These are phyloP conservation scores for Pseudogymnoascus sp. DNA, from an alignment of 2,329 filamentous ascomycete genomes.

Conservation along the genomic window DNA sequence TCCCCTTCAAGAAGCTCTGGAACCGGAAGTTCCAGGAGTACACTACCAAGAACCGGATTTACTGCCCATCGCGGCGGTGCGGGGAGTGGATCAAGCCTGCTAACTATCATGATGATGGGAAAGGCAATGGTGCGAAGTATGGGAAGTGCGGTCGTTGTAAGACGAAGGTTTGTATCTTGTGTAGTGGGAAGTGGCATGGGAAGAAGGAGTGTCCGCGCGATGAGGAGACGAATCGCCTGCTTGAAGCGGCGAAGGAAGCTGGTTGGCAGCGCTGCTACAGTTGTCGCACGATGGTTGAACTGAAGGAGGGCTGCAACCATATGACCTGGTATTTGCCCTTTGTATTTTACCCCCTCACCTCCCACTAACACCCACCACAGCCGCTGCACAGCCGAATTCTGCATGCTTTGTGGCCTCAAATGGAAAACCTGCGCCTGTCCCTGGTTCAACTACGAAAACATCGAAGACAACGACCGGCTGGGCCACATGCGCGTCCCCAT, in stretches of 20 bases:
- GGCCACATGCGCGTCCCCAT: slow-evolving; percentile 43
- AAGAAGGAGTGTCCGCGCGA: slow-evolving; percentile 63
- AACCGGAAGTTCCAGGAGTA: slow-evolving; percentile 74
- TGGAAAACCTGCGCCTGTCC: slow-evolving; percentile 82
- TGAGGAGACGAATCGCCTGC: slow-evolving; percentile 54
- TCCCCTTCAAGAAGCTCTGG: slow-evolving; percentile 69
- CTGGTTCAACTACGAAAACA: slow-evolving; percentile 60
- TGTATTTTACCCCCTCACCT: neutral
- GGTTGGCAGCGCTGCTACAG: slow-evolving; percentile 71
- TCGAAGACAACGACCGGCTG: slow-evolving; percentile 47
- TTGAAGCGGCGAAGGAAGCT: slow-evolving; percentile 56
- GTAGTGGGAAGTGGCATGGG: slow-evolving; percentile 67
- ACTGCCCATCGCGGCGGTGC: slow-evolving; percentile 66
- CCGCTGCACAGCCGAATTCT: slow-evolving; percentile 76
- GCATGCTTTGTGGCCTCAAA: slow-evolving; percentile 72
- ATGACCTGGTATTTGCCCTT: slow-evolving; percentile 68
- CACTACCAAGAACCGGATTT: slow-evolving; percentile 64
- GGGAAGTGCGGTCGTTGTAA: slow-evolving; percentile 65
- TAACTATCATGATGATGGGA: slow-evolving; percentile 48
- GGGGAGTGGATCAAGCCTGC: slow-evolving; percentile 72
- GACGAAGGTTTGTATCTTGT: slow-evolving; percentile 65
- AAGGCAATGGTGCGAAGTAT: slow-evolving; percentile 47
- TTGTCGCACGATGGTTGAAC: slow-evolving; percentile 67
- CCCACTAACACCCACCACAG: slow-evolving; percentile 31
- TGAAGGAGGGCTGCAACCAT: slow-evolving; percentile 78